Conservation (phyloP, 106 monocot genomes). For the Phalaenopsis equestris region DNA sequence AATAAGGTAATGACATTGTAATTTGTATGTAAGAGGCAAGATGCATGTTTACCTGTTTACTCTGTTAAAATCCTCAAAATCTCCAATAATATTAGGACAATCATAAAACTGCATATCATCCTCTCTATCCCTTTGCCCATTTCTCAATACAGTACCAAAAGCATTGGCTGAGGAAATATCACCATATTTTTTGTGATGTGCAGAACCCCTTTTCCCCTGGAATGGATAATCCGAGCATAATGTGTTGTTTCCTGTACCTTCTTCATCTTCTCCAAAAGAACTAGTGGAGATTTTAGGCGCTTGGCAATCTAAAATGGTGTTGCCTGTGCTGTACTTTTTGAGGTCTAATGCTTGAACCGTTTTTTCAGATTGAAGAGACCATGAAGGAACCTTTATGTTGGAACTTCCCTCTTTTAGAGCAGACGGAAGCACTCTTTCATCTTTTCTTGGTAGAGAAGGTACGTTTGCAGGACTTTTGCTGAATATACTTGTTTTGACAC, state of each 20-base stretch:
- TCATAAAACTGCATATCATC: constrained; percentile 30
- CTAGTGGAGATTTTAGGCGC: constrained; percentile 9
- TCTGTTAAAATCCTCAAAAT: constrained; percentile 47
- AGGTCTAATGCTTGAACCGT: background rate
- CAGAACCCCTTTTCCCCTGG: constrained; percentile 1
- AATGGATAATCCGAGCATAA: constrained; percentile 13
- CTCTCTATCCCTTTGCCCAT: constrained; percentile 9
- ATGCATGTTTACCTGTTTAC: constrained; percentile 35
- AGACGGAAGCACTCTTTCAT: constrained; percentile 4
- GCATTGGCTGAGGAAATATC: constrained; percentile 12
- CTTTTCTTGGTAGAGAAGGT: background rate
- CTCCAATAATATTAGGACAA: constrained; percentile 33
- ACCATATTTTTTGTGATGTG: constrained; percentile 16
- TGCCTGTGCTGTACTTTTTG: background rate
- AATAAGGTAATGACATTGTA: background rate
- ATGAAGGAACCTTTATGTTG: background rate
- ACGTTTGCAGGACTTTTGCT: background rate
- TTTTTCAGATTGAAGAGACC: constrained; percentile 2
- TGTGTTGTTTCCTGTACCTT: background rate
- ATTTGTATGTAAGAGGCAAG: background rate
- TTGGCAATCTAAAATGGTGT: constrained; percentile 2
- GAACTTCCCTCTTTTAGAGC: background rate
- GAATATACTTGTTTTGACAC: constrained; percentile 5
- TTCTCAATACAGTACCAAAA: constrained; percentile 5
- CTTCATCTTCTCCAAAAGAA: background rate